These are phyloP conservation scores for Pseudogymnoascus verrucosus DNA, from an alignment of 2,329 filamentous ascomycete genomes.

Conservation along the genomic window DNA sequence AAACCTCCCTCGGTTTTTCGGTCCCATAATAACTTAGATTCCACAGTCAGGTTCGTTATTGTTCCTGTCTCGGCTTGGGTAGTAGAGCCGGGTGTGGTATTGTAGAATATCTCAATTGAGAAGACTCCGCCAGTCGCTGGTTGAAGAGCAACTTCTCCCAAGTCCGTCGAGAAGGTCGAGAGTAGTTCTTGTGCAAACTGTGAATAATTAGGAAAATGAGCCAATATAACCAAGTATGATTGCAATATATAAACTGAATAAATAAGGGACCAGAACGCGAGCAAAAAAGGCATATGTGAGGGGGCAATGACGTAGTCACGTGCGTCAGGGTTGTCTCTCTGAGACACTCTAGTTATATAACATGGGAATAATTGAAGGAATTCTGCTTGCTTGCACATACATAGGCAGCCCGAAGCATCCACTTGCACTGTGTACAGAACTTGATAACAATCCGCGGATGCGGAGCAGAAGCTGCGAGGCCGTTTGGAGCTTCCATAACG, in stretches of 20 bases:
- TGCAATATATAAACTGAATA: not conserved
- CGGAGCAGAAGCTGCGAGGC: constrained; percentile 22
- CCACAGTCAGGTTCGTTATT: constrained; percentile 19
- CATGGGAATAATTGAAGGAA: not conserved
- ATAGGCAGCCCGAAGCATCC: constrained; percentile 81
- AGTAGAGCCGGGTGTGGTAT: constrained; percentile 22
- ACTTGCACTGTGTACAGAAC: constrained; percentile 91
- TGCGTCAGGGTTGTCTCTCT: not conserved
- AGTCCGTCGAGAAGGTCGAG: constrained; percentile 75
- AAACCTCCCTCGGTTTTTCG: constrained; percentile 81
- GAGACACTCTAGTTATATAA: not conserved
- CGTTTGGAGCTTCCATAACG: not conserved
- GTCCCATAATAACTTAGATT: constrained; percentile 67
- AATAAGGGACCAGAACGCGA: constrained; percentile 2
- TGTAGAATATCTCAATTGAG: constrained; percentile 54
- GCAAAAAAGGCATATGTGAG: not conserved
- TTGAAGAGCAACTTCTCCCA: constrained; percentile 83
- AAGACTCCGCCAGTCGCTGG: constrained; percentile 82
- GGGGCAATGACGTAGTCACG: not conserved
- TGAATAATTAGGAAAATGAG: not conserved
- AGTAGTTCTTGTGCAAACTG: constrained; percentile 93
- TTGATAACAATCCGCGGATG: constrained; percentile 77
- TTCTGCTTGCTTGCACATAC: constrained; percentile 40
- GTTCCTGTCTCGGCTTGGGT: constrained; percentile 11
- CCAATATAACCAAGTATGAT: not conserved